Evolutionary conservation across 2,329 filamentous ascomycete species (phyloP), one percentile per base, ranked within the genome.

Genomic region (Exophiala viscosa): DNA sequence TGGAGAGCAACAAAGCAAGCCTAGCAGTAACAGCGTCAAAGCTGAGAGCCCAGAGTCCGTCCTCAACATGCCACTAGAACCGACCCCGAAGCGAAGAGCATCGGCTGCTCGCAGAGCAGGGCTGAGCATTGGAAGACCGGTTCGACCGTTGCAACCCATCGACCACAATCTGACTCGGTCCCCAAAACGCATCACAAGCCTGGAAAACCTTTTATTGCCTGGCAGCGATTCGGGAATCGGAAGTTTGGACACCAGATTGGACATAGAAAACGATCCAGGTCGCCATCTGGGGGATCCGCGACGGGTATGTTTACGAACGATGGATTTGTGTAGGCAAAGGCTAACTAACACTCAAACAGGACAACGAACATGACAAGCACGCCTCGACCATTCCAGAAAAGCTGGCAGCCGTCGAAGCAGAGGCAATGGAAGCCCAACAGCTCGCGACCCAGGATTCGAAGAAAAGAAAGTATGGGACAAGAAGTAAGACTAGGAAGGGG

Each of bases 351-450:
- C n/a, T 62, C 57, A 38, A 64, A 34, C 47, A 54, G 35, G 44
- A 20, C 14, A 52, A 39, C 33, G n/a, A 32, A 54, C 55, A 58
- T 54, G 57, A 56, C 6, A 60, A 63, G 36, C 52, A 63, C 5
- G 62, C 60, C n/a, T 58, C 70, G 49, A 73, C 69, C 32, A 62
- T 76, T 5, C 50, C 67, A 5, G 69, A 76, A 54, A 76, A 74
- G 55, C 67, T 76, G 8, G 71, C 70, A 10, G 67, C 65, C 1
- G 70, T 68, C 3, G 70, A 75, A 58, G 67, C 68, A 15, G 73
- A 76, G 57, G 73, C 74, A 17, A 65, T 67, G 34, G 67, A 66
- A 32, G 70, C 69, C 8, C 67, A 68, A 35, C 63, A 54, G 62
- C 64, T 41, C 62, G 63, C 17, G 66, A 15, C 18, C 17, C 11